Base-by-base conservation (phyloP, 495 filamentous ascomycete species). In the Rhypophila decipiens region DNA sequence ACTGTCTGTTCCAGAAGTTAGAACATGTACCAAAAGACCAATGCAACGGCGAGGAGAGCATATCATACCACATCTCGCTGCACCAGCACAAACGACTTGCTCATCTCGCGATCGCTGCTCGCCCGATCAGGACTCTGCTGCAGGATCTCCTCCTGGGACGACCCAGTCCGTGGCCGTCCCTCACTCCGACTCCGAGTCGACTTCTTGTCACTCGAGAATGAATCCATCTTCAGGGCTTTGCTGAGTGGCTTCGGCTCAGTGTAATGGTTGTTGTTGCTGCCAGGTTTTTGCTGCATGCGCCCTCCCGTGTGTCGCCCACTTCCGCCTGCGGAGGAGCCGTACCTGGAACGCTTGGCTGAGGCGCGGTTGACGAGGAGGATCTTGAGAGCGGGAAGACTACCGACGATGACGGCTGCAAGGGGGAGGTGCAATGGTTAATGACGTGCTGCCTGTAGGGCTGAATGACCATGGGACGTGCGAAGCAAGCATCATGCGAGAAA, bases 271-370 rank as follows among this genome's bases (percentile, higher is more conserved):
- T 39, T 44, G 49, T 24, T 42, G 36, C 31, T 52, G 34, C 34
- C 22, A 35, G 51, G 50, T 31, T 24, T 41, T 39, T 44, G 49
- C 33, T 42, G 36, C 31, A 49, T 58, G 12, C 44, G 36, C 43
- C 21, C 8, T 42, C 22, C 40, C 11, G 29, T 33, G 35, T 38
- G 35, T 5, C 18, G 5, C n/a, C 17, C 20, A 12, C 38, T 39
- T 15, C n/a, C 38, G 17, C 40, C 31, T 33, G 37, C 39, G 7
- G 44, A 44, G 29, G 72, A 74, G 10, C 65, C 65, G 59, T 79
- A 74, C 4, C 79, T 71, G 41, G 74, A 79, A 24, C 75, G 55
- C 22, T 78, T 80, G 56, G 73, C 80, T 24, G 76, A 71, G 4
- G 47, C 47, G 29, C 72, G 74, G 17, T 74, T 83, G 2, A 77